Evolutionary conservation across 208 protist genomes (phyloP).

Genomic region (Trypanosoma boissoni): DNA sequence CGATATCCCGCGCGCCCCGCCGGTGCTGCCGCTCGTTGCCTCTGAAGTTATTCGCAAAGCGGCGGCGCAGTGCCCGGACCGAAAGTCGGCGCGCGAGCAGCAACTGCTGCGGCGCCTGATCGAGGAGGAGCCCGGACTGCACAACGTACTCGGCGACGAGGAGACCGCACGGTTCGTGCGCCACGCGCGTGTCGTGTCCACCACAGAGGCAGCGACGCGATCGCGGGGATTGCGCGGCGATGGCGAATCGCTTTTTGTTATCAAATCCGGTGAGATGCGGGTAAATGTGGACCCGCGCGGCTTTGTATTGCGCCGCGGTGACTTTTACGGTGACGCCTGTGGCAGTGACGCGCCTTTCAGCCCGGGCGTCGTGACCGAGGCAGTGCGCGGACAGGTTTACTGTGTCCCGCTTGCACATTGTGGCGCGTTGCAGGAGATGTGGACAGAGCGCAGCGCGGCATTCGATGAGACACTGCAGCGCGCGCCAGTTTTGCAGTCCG

Average conservation of each 20-base stretch:
- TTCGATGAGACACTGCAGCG: constrained; percentile 32
- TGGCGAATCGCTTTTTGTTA: constrained; percentile 55
- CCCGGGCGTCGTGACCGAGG: constrained; percentile 39
- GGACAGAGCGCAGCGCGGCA: constrained; percentile 30
- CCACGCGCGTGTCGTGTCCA: constrained; percentile 52
- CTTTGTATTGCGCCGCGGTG: constrained; percentile 39
- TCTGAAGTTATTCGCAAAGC: constrained; percentile 2
- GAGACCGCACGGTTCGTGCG: constrained; percentile 42
- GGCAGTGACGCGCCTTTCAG: constrained; percentile 31
- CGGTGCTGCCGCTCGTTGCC: constrained; percentile 25
- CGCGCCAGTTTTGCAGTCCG: constrained; percentile 45
- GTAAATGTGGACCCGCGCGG: constrained; percentile 38
- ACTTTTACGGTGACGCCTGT: constrained; percentile 74
- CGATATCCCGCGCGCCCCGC: constrained; percentile 4
- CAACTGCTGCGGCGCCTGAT: constrained; percentile 58
- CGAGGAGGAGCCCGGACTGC: constrained; percentile 33
- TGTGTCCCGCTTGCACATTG: constrained; percentile 50
- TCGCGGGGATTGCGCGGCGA: constrained; percentile 64
- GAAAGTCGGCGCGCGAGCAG: constrained; percentile 72
- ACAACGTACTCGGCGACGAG: constrained; percentile 20
- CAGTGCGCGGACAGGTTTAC: constrained; percentile 56
- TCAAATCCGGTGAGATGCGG: constrained; percentile 54
- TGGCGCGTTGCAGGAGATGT: constrained; percentile 22
- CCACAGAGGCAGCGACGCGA: constrained; percentile 44
- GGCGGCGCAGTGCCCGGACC: constrained; percentile 41